These are phyloP conservation scores for Microbotryomycetes sp. DNA, from an alignment of 1,284 basidiomycete species.

Conservation along the genomic window DNA sequence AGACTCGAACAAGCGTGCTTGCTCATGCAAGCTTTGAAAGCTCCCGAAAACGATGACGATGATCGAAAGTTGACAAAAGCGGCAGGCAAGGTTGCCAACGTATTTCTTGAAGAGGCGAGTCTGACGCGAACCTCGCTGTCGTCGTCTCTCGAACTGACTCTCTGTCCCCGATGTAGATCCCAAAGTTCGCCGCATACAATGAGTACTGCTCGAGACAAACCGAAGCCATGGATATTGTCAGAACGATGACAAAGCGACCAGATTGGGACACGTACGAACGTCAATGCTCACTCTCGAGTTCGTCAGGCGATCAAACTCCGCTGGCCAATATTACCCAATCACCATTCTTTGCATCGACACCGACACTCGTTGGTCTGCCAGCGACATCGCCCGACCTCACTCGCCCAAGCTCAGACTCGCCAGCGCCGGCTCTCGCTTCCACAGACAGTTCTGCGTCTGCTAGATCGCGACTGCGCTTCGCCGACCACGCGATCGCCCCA, in stretches of 20 bases:
- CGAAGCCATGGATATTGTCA: constrained; percentile 65
- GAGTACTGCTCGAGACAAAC: constrained; percentile 75
- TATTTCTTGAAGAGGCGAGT: constrained; percentile 51
- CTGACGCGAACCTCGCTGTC: not conserved
- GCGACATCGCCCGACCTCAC: constrained; percentile 3
- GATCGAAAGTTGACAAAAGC: constrained; percentile 39
- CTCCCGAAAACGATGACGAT: constrained; percentile 38
- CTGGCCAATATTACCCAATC: constrained; percentile 8
- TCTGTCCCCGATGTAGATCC: constrained; percentile 13
- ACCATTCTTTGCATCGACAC: constrained; percentile 16
- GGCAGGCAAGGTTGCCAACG: constrained; percentile 54
- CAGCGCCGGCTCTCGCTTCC: not conserved
- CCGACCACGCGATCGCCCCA: constrained; percentile 39
- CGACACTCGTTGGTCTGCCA: constrained; percentile 2
- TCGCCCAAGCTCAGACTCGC: not conserved
- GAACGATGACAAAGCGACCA: constrained; percentile 51
- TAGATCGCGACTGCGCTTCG: constrained; percentile 30
- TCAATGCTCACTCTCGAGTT: constrained; percentile 47
- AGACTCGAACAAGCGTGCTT: not conserved
- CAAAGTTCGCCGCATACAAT: constrained; percentile 69
- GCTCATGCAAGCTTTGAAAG: too few relatives aligned
- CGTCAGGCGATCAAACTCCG: constrained; percentile 15
- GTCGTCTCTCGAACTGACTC: constrained; percentile 2
- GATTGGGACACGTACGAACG: constrained; percentile 80
- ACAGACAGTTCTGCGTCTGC: not conserved